These are phyloP conservation scores for Lentinula aciculospora DNA, from an alignment of 768 basidiomycete species.

Conservation along the genomic window DNA sequence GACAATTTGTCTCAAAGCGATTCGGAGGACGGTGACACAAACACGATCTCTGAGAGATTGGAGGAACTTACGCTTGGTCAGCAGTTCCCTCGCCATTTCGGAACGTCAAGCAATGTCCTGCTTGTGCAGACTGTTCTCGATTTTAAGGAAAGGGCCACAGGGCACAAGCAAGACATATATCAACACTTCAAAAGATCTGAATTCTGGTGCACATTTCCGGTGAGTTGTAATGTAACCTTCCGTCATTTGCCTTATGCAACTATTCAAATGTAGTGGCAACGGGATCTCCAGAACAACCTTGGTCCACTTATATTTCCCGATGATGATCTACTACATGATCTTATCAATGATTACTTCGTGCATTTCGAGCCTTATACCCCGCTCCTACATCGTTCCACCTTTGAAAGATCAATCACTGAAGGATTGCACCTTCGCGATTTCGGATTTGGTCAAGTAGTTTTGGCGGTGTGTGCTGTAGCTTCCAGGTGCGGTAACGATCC, in stretches of 20 bases:
- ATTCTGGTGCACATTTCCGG: not conserved
- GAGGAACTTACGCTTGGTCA: not conserved
- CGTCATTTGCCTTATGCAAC: not conserved
- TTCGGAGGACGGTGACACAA: not conserved
- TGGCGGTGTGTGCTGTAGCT: conserved; percentile 55
- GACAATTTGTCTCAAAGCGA: not conserved
- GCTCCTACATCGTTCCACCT: conserved; percentile 71
- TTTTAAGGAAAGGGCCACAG: not conserved
- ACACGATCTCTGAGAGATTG: not conserved
- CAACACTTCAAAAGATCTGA: not conserved
- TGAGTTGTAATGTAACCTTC: not conserved
- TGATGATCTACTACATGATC: conserved; percentile 40
- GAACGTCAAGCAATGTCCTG: not conserved
- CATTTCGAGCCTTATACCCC: conserved; percentile 52
- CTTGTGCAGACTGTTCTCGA: not conserved
- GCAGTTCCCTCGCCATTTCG: not conserved
- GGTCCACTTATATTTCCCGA: conserved; percentile 34
- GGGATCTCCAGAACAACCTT: not conserved
- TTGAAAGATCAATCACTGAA: conserved; percentile 44
- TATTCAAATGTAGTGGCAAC: not conserved
- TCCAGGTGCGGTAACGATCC: conserved; percentile 56
- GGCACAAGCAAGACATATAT: not conserved
- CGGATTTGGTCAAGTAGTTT: conserved; percentile 40
- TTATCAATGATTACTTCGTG: conserved; percentile 64
- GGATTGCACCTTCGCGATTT: conserved; percentile 45